Base-by-base conservation (phyloP, 2,329 filamentous ascomycete genomes). In the Apiospora arundinis region DNA sequence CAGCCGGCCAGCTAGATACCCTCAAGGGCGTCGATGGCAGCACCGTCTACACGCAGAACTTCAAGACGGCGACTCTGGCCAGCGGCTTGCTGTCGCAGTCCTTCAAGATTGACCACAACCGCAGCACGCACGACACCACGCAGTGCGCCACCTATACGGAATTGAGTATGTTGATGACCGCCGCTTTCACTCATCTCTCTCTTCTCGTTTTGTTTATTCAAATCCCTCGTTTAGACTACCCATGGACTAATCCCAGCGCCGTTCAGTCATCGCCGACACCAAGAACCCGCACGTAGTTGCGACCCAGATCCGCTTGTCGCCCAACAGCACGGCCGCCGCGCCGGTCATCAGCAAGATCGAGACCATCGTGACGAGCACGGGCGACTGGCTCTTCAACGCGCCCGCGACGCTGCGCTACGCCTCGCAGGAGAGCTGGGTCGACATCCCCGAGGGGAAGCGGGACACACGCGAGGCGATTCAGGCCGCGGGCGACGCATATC, bases 301-400 rank as follows among this genome's bases (percentile, higher is more conserved):
- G 66, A 79, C 79, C 28, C 82, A 82, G 74, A 75, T 82, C 72
- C 77, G 76, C 72, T 77, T 80, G 23, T 23, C 45, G 18, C 40
- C 37, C 44, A 60, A 45, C 23, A 56, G 44, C 28, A 32, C 67
- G 69, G 72, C 73, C 67, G n/a, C 67, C 68, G 73, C 73, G 65
- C 69, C 71, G 21, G 63, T 67, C 37, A 72, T 76, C 70, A 70
- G 72, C 56, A 74, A 76, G 68, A 74, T 81, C 70, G 79, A 78
- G 72, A 74, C 77, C 23, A 74, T 82, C 56, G 76, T 81, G 63
- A 82, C 81, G 7, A 79, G 80, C 70, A 74, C 72, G 68, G 81
- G 80, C 48, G 80, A 82, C 75, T 83, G 81, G 81, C 77, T 81
- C n/a, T 83, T 83, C 75, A 81, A 82, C 70, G 80, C 81, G 12